Evolutionary conservation across 495 filamentous ascomycete genomes (phyloP).

Genomic region (Jackrogersella multiformis): DNA sequence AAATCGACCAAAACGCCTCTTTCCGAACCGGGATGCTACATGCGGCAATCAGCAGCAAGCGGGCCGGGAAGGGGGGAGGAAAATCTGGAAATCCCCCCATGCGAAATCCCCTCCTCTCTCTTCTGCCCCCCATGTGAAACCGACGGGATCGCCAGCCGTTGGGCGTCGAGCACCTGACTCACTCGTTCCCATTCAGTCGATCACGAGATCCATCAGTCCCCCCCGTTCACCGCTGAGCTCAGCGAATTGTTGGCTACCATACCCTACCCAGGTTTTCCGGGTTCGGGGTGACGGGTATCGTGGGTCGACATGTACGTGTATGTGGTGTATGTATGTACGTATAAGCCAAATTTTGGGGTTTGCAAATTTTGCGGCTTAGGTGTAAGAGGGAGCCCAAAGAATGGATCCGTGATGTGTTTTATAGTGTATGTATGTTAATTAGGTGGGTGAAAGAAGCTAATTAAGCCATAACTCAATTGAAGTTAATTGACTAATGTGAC

Average conservation of each 20-base stretch:
- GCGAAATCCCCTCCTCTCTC: too few species aligned
- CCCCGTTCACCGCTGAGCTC: constrained; percentile 34
- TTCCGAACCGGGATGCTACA: constrained; percentile 29
- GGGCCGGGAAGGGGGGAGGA: not conserved
- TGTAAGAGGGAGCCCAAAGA: constrained; percentile 6
- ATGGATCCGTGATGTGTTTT: too few species aligned
- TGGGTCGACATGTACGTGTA: too few species aligned
- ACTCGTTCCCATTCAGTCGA: constrained; percentile 2
- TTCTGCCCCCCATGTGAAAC: constrained; percentile 3
- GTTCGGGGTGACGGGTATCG: constrained; percentile 4
- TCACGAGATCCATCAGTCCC: constrained; percentile 30
- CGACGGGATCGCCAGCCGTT: constrained; percentile 28
- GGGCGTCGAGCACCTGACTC: constrained; percentile 36
- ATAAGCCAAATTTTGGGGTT: too few species aligned
- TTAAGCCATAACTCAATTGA: constrained; percentile 16
- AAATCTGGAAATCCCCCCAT: constrained; percentile 18
- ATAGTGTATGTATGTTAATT: too few species aligned
- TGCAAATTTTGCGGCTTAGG: constrained; percentile 7
- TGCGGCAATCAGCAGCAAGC: constrained; percentile 24
- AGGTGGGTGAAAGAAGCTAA: constrained; percentile 24
- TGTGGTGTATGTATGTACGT: too few species aligned
- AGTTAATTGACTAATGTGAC: constrained; percentile 17
- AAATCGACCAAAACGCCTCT: constrained; percentile 15
- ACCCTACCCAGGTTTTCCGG: constrained; percentile 11
- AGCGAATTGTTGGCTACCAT: not conserved